These are phyloP conservation scores for Pseudonitzschia multiseries DNA, from an alignment of 108 stramenopile genomes.

Conservation along the genomic window DNA sequence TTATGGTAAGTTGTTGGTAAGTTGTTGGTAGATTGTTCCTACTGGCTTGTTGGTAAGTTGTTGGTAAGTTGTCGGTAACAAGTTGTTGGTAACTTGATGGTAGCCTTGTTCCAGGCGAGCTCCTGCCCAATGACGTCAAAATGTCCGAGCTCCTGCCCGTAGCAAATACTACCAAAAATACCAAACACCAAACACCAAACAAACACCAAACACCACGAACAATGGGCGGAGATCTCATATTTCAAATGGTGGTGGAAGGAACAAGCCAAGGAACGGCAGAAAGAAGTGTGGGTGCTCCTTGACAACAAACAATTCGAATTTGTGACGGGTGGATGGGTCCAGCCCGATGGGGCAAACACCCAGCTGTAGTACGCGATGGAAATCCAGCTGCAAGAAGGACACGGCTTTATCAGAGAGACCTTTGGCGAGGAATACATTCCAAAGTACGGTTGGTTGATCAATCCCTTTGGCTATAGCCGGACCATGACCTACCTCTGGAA, in stretches of 20 bases:
- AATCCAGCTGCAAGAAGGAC: constrained; percentile 68
- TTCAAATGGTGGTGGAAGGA: constrained; percentile 74
- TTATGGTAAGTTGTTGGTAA: too few species aligned
- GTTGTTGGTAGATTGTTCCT: too few species aligned
- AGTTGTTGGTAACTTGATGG: too few species aligned
- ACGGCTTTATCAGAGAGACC: constrained; percentile 51
- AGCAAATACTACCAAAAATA: too few species aligned
- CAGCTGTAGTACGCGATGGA: constrained; percentile 66
- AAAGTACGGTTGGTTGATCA: constrained; percentile 66
- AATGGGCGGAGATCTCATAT: constrained; percentile 72
- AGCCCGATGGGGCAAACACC: constrained; percentile 70
- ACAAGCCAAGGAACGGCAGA: constrained; percentile 27
- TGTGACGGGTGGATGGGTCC: constrained; percentile 70
- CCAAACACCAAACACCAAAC: too few species aligned
- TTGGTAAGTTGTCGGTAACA: too few species aligned
- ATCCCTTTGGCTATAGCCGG: constrained; percentile 68
- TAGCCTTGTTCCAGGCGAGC: too few species aligned
- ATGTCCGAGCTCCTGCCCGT: too few species aligned
- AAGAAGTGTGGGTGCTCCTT: constrained; percentile 21
- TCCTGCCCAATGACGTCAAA: too few species aligned
- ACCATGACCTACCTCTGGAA: constrained; percentile 57
- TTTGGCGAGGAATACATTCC: constrained; percentile 52
- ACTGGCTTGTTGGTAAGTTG: too few species aligned
- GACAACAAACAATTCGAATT: constrained; percentile 54
- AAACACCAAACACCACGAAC: too few species aligned